Percentiles rank a stretch among this genome's conserved stretches.
These are phyloP conservation scores for Ceratorhiza oryzae-sativae DNA, from an alignment of 1,284 basidiomycete genomes.

Conservation along the genomic window DNA sequence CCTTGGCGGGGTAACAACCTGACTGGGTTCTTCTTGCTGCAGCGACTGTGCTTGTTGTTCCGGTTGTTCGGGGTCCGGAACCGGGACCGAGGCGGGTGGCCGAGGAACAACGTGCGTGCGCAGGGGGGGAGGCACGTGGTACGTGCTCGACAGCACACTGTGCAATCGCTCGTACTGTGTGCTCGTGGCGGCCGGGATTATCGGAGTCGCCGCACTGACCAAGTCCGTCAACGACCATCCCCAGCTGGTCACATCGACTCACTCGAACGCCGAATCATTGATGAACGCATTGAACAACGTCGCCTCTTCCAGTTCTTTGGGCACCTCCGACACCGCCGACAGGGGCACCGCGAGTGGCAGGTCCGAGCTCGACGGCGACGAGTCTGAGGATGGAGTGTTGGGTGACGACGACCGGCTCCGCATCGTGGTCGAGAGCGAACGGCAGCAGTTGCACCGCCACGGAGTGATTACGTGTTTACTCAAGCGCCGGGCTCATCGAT, in stretches of 20 bases:
- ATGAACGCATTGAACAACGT: conserved; percentile 24
- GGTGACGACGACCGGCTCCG: conserved; percentile 35
- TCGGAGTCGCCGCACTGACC: conserved; percentile 1
- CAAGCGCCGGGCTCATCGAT: conserved; percentile 9
- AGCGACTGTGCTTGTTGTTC: conserved; percentile 7
- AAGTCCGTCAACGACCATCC: background rate
- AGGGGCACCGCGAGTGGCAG: conserved; percentile 24
- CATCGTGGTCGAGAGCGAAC: conserved; percentile 5
- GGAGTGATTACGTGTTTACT: background rate
- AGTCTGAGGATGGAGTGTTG: conserved; percentile 37
- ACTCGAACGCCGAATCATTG: conserved; percentile 35
- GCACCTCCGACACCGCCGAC: background rate
- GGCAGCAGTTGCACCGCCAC: background rate
- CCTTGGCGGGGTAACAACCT: conserved; percentile 26
- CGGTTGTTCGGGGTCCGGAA: background rate
- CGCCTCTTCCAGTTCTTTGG: conserved; percentile 23
- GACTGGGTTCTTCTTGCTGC: background rate
- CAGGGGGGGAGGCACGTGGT: conserved; percentile 24
- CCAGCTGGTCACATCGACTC: conserved; percentile 6
- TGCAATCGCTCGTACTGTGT: conserved; percentile 7
- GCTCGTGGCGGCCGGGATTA: background rate
- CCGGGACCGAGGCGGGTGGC: background rate
- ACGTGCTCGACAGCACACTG: conserved; percentile 27
- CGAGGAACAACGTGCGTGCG: conserved; percentile 17
- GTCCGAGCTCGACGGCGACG: conserved; percentile 37